Evolutionary conservation across 176 grass and related monocot species (phyloP).

Genomic region (Aegilops tauschii): DNA sequence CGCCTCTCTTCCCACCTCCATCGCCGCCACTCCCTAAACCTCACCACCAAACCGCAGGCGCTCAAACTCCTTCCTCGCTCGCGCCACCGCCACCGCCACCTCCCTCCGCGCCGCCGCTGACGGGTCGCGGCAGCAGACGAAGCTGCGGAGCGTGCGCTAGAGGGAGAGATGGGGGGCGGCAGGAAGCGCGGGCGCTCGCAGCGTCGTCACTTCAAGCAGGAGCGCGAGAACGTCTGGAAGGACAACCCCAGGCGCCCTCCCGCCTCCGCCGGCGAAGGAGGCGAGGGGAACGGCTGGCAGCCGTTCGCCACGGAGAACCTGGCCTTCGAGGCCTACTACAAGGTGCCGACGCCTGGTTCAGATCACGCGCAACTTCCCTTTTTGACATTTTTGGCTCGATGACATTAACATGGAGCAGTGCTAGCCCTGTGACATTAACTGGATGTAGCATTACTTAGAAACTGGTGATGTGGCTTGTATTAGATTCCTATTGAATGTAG

Average conservation of each 20-base stretch:
- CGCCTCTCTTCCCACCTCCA: not conserved
- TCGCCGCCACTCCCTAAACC: conserved; percentile 46
- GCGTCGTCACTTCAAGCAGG: conserved; percentile 95
- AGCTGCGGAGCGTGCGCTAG: not conserved
- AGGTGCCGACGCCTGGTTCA: conserved; percentile 41
- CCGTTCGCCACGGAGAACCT: conserved; percentile 86
- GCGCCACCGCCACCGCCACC: not conserved
- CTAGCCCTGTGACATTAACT: not conserved
- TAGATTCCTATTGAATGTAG: not conserved
- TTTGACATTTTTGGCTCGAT: not conserved
- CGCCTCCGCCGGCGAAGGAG: conserved; percentile 8
- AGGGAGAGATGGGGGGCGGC: conserved; percentile 62
- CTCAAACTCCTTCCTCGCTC: not conserved
- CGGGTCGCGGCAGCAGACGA: not conserved
- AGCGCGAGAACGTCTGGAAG: conserved; percentile 95
- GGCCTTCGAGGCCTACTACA: conserved; percentile 93
- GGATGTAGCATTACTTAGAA: not conserved
- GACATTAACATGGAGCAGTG: not conserved
- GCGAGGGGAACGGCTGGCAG: conserved; percentile 49
- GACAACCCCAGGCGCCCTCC: conserved; percentile 51
- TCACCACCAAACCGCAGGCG: not conserved
- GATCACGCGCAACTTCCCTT: not conserved
- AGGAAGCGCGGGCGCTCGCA: conserved; percentile 96
- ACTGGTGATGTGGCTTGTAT: not conserved
- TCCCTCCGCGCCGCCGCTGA: not conserved